These are phyloP conservation scores for Volvariella volvacea DNA, from an alignment of 1,284 basidiomycete species.

Conservation along the genomic window DNA sequence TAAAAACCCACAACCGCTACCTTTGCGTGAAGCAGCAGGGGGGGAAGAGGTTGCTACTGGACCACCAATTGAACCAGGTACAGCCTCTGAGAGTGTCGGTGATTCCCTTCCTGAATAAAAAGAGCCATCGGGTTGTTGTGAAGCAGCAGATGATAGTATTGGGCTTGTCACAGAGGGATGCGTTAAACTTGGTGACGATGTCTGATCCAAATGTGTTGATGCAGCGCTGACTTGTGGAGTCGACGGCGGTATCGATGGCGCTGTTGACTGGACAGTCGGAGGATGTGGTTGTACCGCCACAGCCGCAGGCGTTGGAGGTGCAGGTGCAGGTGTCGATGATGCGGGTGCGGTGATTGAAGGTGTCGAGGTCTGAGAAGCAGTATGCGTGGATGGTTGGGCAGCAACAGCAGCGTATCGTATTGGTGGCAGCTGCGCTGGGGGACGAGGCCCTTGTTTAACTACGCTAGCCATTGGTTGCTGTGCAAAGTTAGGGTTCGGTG, in stretches of 20 bases:
- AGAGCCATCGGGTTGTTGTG: slow-evolving; percentile 64
- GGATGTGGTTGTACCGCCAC: slow-evolving; percentile 28
- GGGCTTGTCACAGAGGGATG: slow-evolving; percentile 76
- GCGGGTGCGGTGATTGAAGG: slow-evolving; percentile 1
- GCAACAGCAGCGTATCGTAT: slow-evolving; percentile 91
- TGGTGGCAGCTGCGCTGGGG: slow-evolving; percentile 62
- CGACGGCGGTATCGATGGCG: slow-evolving; percentile 30
- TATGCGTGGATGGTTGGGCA: slow-evolving; percentile 68
- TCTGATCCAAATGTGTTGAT: slow-evolving; percentile 38
- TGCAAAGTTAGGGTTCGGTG: slow-evolving; percentile 75
- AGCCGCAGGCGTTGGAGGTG: slow-evolving; percentile 44
- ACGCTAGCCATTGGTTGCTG: slow-evolving; percentile 79
- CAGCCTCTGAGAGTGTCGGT: slow-evolving; percentile 64
- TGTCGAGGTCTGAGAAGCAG: slow-evolving; percentile 7
- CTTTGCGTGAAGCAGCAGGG: slow-evolving; percentile 31
- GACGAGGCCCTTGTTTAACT: slow-evolving; percentile 44
- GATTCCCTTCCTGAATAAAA: slow-evolving; percentile 65
- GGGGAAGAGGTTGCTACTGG: slow-evolving; percentile 56
- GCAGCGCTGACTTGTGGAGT: slow-evolving; percentile 25
- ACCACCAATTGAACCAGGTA: slow-evolving; percentile 45
- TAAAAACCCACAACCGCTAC: slow-evolving; percentile 26
- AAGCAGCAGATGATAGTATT: slow-evolving; percentile 70
- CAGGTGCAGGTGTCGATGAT: slow-evolving; percentile 18
- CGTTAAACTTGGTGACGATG: slow-evolving; percentile 67
- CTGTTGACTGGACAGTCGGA: slow-evolving; percentile 25